Conservation (phyloP, 257 asterid species). For the Nicotiana otophora region DNA sequence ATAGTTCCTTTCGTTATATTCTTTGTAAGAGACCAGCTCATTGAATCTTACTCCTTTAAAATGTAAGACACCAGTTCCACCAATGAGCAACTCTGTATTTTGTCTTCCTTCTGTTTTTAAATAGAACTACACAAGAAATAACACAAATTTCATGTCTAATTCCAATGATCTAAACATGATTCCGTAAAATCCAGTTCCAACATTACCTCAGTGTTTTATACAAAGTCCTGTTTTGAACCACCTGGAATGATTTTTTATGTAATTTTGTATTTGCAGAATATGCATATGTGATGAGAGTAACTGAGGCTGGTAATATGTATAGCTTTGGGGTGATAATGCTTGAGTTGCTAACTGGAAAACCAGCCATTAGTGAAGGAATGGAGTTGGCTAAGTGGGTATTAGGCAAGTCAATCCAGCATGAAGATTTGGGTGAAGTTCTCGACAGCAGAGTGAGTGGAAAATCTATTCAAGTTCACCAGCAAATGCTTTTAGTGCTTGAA, state of each 20-base stretch:
- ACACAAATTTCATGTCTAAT: too few species aligned
- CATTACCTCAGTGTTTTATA: not conserved
- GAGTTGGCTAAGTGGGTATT: not conserved
- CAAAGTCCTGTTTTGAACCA: not conserved
- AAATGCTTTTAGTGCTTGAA: not conserved
- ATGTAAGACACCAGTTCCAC: too few species aligned
- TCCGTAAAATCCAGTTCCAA: not conserved
- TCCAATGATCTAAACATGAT: not conserved
- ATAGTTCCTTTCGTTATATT: too few species aligned
- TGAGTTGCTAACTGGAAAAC: slow-evolving; percentile 8
- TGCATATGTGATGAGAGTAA: slow-evolving; percentile 10
- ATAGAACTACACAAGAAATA: too few species aligned
- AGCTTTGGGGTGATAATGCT: slow-evolving; percentile 13
- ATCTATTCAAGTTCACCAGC: slow-evolving; percentile 1
- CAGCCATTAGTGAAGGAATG: slow-evolving; percentile 7
- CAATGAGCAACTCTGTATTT: too few species aligned
- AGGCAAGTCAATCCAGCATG: not conserved
- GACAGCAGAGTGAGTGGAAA: slow-evolving; percentile 3
- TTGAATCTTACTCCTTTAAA: too few species aligned
- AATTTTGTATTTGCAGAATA: slow-evolving; percentile 7
- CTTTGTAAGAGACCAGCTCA: too few species aligned
- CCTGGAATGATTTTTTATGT: not conserved
- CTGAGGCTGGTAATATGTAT: slow-evolving; percentile 11
- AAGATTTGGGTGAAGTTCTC: slow-evolving; percentile 2
- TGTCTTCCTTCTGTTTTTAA: too few species aligned